Evolutionary conservation across 805 yeast genomes (phyloP).

Genomic region (Nakazawaea ishiwadae): DNA sequence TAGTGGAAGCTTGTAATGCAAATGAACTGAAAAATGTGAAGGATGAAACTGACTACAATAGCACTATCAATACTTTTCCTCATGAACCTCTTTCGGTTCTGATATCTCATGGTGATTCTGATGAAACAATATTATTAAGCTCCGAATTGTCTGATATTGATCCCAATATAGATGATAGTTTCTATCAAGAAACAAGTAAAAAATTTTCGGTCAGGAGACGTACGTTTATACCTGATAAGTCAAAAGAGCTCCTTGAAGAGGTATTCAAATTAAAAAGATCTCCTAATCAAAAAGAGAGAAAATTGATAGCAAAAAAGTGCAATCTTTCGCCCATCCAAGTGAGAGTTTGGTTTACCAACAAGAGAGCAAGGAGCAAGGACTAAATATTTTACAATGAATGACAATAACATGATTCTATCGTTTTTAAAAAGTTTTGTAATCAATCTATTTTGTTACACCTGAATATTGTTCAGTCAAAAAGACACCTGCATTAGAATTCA

Average conservation of each 20-base stretch:
- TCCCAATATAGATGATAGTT: background rate
- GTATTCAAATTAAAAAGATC: background rate
- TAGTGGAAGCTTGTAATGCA: background rate
- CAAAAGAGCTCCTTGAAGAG: background rate
- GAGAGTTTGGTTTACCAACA: background rate
- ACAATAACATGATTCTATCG: background rate
- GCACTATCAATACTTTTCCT: too few relatives aligned
- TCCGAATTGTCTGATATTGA: too few relatives aligned
- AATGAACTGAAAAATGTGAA: background rate
- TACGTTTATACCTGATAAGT: background rate
- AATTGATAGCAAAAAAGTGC: background rate
- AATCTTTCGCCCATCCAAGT: background rate
- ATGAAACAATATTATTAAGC: too few relatives aligned
- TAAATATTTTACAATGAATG: background rate
- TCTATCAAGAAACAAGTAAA: background rate
- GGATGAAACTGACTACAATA: background rate
- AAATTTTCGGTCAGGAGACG: background rate
- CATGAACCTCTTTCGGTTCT: too few relatives aligned
- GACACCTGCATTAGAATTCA: too few relatives aligned
- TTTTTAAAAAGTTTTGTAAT: too few relatives aligned
- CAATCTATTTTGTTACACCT: background rate
- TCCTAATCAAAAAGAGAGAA: background rate
- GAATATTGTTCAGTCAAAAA: background rate
- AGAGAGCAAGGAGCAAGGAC: background rate
- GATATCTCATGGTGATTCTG: too few relatives aligned